Evolutionary conservation across 2,329 filamentous ascomycete species (phyloP).

Genomic region (Whalleya microplaca): DNA sequence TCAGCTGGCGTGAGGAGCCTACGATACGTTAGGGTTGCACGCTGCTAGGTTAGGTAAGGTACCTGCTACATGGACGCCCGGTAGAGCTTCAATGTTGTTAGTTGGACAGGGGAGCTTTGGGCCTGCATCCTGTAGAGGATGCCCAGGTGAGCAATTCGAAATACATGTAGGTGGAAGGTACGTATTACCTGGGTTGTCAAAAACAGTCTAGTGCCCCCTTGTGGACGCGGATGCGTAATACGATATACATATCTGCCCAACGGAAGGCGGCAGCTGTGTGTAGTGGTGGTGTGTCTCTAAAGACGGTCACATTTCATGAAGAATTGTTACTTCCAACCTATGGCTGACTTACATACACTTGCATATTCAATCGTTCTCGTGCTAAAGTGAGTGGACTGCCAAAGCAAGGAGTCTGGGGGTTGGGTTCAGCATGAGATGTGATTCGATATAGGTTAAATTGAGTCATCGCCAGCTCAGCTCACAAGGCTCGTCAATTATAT

Average conservation of each 20-base stretch:
- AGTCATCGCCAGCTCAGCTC: background rate
- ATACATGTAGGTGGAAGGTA: too few species aligned
- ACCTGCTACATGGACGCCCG: too few species aligned
- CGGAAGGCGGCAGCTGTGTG: background rate
- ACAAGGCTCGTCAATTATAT: background rate
- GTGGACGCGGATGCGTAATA: background rate
- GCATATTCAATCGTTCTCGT: background rate
- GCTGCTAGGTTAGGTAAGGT: background rate
- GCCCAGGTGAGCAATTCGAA: too few species aligned
- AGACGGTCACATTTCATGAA: background rate
- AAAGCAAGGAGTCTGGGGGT: background rate
- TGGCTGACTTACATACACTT: background rate
- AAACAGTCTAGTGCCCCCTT: background rate
- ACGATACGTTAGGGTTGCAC: background rate
- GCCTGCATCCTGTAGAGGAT: too few species aligned
- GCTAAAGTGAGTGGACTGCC: background rate
- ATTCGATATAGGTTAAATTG: background rate
- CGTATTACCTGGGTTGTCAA: background rate
- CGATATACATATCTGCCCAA: background rate
- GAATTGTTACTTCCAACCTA: background rate
- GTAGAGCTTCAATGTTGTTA: background rate
- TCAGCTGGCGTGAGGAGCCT: background rate
- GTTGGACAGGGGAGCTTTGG: background rate
- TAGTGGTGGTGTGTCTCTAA: background rate
- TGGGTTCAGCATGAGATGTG: background rate